Percentiles rank a stretch among this genome's conserved stretches.
Evolutionary conservation across 164 flowering plant species (phyloP).

Genomic region (Buxus sempervirens): DNA sequence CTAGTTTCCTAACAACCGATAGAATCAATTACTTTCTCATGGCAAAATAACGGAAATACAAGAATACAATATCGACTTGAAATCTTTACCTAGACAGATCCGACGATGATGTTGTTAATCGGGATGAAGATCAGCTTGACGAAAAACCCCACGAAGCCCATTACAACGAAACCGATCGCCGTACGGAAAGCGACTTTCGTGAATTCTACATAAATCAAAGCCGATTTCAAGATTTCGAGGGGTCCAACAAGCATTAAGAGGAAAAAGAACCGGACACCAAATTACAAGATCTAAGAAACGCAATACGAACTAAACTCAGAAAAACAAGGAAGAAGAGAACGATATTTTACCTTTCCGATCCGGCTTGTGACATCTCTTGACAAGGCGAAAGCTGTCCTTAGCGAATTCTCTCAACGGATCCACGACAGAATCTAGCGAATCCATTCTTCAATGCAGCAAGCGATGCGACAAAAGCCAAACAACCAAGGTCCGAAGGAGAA

Average conservation of each 20-base stretch:
- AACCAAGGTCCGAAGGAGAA: too few relatives aligned
- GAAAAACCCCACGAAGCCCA: conserved; percentile 79
- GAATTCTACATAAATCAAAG: conserved; percentile 37
- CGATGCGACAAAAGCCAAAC: too few relatives aligned
- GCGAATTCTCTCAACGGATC: conserved; percentile 66
- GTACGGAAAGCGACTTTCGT: conserved; percentile 71
- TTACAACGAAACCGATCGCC: conserved; percentile 71
- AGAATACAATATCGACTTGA: background rate
- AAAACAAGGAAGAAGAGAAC: background rate
- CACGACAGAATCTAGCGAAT: conserved; percentile 48
- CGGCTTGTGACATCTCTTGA: conserved; percentile 70
- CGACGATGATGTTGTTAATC: conserved; percentile 74
- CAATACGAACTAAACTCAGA: background rate
- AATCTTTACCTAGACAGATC: conserved; percentile 43
- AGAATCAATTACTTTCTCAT: too few relatives aligned
- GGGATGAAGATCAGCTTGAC: conserved; percentile 78
- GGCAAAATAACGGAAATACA: background rate
- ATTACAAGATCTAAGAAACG: background rate
- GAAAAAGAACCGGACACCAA: background rate
- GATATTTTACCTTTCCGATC: conserved; percentile 52
- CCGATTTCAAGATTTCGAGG: background rate
- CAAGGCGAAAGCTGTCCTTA: conserved; percentile 63
- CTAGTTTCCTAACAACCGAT: too few relatives aligned
- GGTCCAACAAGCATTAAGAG: background rate
- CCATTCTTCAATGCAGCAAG: too few relatives aligned